These are phyloP conservation scores for Pinus albicaulis DNA, from an alignment of 75 land plant genomes.

Conservation along the genomic window DNA sequence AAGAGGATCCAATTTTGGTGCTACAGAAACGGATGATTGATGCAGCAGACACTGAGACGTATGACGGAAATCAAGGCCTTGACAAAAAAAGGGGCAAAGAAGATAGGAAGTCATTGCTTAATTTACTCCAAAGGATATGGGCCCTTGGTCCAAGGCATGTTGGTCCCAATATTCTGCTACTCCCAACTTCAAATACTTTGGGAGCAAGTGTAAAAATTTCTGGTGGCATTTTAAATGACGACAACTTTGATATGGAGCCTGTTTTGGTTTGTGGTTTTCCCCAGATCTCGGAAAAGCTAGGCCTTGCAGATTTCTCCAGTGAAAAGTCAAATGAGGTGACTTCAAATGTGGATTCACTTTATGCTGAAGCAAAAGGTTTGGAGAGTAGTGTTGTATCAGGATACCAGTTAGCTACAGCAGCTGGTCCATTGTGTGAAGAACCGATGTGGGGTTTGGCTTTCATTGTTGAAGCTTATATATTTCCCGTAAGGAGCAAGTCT, in stretches of 20 bases:
- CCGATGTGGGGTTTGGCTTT: conserved; percentile 96
- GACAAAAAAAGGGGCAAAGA: conserved; percentile 54
- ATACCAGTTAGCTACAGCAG: conserved; percentile 83
- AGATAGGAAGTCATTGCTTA: conserved; percentile 37
- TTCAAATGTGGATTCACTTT: conserved; percentile 11
- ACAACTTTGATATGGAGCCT: not conserved
- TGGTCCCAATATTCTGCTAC: conserved; percentile 82
- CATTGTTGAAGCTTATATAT: conserved; percentile 60
- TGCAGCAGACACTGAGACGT: conserved; percentile 52
- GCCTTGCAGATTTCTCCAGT: conserved; percentile 30
- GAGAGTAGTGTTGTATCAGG: conserved; percentile 81
- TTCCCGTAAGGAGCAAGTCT: conserved; percentile 3
- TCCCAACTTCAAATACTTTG: conserved; percentile 23
- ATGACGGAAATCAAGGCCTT: conserved; percentile 14
- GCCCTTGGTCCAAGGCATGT: conserved; percentile 82
- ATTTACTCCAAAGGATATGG: conserved; percentile 71
- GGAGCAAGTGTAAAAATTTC: not conserved
- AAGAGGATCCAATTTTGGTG: conserved; percentile 49
- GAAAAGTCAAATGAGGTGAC: conserved; percentile 10
- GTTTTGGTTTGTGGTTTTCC: conserved; percentile 54
- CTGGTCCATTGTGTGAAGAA: conserved; percentile 94
- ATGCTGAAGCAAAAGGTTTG: conserved; percentile 59
- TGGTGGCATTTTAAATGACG: not conserved
- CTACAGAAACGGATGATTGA: conserved; percentile 61
- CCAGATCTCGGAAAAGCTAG: conserved; percentile 65